phyloP scores from a whole-genome alignment of 208 protist genomes.

The Leishmania arabica region DNA sequence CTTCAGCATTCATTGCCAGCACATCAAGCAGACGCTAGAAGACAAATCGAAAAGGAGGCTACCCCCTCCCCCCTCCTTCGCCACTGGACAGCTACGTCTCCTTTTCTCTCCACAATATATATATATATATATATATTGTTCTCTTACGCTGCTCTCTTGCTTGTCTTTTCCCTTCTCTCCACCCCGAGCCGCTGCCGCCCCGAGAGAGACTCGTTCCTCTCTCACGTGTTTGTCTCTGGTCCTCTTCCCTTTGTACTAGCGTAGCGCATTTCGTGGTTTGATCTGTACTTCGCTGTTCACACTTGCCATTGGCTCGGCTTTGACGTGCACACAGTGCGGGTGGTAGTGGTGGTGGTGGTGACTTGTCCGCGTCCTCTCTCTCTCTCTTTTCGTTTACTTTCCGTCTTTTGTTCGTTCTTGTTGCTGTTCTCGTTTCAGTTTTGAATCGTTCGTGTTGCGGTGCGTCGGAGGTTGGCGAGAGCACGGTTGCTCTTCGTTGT shows the following conservation, averaged over 20 bases:
- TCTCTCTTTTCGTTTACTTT: background rate
- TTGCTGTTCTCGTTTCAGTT: conserved; percentile 2
- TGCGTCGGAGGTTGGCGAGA: background rate
- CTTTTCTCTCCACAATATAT: background rate
- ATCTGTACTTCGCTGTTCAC: background rate
- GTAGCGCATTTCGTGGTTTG: background rate
- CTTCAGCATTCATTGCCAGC: background rate
- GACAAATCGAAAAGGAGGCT: background rate
- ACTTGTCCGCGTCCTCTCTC: background rate
- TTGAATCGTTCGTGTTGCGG: background rate
- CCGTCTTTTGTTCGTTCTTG: background rate
- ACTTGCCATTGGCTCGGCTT: background rate
- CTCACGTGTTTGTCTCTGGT: conserved; percentile 5
- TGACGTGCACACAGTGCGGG: background rate
- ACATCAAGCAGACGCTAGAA: background rate
- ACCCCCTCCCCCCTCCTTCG: background rate
- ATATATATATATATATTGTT: background rate
- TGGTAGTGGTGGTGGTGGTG: background rate
- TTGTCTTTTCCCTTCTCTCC: background rate
- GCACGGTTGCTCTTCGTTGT: background rate
- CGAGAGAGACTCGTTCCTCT: background rate
- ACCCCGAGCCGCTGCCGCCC: background rate
- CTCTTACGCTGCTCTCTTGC: background rate
- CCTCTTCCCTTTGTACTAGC: conserved; percentile 4
- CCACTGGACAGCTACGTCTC: background rate